Evolutionary conservation across 805 yeast species (phyloP).

Genomic region (Ogataea pini): DNA sequence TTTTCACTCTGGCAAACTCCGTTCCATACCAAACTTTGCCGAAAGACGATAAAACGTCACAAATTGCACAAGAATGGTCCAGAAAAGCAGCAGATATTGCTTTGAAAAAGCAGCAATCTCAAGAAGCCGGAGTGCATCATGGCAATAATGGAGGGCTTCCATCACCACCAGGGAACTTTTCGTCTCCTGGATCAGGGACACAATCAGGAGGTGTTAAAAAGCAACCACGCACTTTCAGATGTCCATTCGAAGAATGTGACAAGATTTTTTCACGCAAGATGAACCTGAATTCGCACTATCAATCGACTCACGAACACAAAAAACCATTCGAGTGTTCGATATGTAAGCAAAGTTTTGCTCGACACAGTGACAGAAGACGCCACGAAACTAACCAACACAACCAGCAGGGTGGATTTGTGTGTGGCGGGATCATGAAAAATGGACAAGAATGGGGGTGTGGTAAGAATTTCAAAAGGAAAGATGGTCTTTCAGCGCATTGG

Average conservation of each 20-base stretch:
- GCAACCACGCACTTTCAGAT: constrained; percentile 24
- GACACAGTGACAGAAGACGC: constrained; percentile 37
- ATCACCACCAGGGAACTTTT: constrained; percentile 10
- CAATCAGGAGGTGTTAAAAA: constrained; percentile 9
- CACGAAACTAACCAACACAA: constrained; percentile 38
- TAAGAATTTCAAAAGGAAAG: constrained; percentile 37
- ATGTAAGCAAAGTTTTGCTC: constrained; percentile 35
- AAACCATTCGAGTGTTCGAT: constrained; percentile 35
- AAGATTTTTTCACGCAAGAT: constrained; percentile 36
- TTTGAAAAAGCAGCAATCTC: constrained; percentile 10
- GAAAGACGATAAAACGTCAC: constrained; percentile 11
- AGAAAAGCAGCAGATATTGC: constrained; percentile 32
- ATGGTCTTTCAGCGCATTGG: constrained; percentile 40
- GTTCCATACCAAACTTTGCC: constrained; percentile 21
- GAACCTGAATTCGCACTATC: constrained; percentile 36
- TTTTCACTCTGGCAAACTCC: constrained; percentile 34
- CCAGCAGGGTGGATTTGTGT: constrained; percentile 25
- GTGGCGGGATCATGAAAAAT: constrained; percentile 32
- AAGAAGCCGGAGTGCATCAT: neutral
- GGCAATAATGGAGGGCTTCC: constrained; percentile 12
- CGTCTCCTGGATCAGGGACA: constrained; percentile 4
- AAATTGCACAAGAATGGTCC: constrained; percentile 24
- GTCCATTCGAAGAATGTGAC: constrained; percentile 31
- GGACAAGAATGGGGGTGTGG: constrained; percentile 40
- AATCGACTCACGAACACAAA: constrained; percentile 36